A percentile compares a stretch with the other conserved stretches of the same genome.
Evolutionary conservation across 192 early-diverging fungal species (phyloP).

Genomic region (Spizellomyces sp.): DNA sequence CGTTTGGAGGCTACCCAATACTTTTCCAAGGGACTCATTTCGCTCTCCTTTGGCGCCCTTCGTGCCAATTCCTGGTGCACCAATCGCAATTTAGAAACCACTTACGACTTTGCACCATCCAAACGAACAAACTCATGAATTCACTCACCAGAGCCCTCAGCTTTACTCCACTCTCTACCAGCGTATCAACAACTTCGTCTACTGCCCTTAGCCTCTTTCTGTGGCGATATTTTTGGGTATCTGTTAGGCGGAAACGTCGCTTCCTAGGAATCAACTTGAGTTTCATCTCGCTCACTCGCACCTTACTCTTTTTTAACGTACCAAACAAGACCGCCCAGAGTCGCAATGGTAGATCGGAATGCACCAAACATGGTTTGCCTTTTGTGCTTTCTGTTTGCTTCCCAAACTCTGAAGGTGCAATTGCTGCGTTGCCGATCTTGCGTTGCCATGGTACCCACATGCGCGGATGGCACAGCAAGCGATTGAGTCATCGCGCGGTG

Average conservation of each 20-base stretch:
- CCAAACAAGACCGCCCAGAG: conserved; percentile 35
- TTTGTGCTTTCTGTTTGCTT: too few species aligned
- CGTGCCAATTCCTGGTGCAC: conserved; percentile 41
- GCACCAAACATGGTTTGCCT: conserved; percentile 32
- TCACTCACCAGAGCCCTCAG: conserved; percentile 47
- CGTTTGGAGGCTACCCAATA: conserved; percentile 60
- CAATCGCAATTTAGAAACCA: neutral
- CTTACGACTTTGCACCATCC: neutral
- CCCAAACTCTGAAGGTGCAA: too few species aligned
- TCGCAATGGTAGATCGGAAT: conserved; percentile 27
- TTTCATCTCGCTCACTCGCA: neutral
- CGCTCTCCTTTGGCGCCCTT: conserved; percentile 35
- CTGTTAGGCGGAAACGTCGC: conserved; percentile 48
- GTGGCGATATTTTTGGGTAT: conserved; percentile 54
- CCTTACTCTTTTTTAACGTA: neutral
- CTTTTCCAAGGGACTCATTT: conserved; percentile 53
- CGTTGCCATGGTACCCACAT: too few species aligned
- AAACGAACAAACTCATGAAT: neutral
- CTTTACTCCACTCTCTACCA: conserved; percentile 48
- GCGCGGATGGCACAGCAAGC: too few species aligned
- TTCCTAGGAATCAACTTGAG: conserved; percentile 34
- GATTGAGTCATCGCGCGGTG: too few species aligned
- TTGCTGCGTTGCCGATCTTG: too few species aligned
- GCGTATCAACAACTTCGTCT: conserved; percentile 47
- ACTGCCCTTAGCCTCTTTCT: conserved; percentile 47